Base-by-base conservation (phyloP, 495 filamentous ascomycete genomes). In the Xylaria palmicola region DNA sequence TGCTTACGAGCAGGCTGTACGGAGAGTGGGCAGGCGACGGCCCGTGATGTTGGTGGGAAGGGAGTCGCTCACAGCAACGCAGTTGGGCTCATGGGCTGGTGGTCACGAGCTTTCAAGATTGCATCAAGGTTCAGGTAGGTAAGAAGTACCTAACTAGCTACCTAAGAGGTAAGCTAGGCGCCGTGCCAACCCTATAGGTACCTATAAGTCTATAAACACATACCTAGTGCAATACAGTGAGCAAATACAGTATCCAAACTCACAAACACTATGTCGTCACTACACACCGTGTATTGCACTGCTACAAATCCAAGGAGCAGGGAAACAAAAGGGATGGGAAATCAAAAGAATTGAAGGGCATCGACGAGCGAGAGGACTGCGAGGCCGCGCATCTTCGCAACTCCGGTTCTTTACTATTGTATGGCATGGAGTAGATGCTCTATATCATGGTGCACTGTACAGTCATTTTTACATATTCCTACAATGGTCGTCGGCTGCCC, bases 381-480 rank as follows among this genome's bases (percentile, higher is more conserved):
- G n/a, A n/a, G n/a, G 17, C n/a, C 1, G 8, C 36, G n/a, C 13
- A 12, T 12, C 22, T 29, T 1, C 40, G 26, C 22, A 36, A 13
- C 20, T 24, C 30, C 29, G 15, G 3, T 34, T 54, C 26, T 57
- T 50, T n/a, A n/a, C 44, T 48, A 27, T 50, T 39, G 36, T 37
- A 15, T 26, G 12, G 36, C 45, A 50, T 26, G n/a, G 44, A 41
- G 51, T 44, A 36, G 47, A 56, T 60, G 56, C 60, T 62, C 36
- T 47, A 55, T 69, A 29, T 62, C 62, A 56, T 65, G 39, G 41
- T 63, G 53, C 63, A 68, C 30, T 62, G 34, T 64, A 66, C 53
- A 54, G 43, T 43, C 54, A 58, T 57, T 65, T 63, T 41, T 68
- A 68, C 66, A 68, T 67, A 63, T 59, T 63, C 49, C 49, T 63